Evolutionary conservation across 257 asterid species (phyloP).

Genomic region (Ehretia macrophylla): DNA sequence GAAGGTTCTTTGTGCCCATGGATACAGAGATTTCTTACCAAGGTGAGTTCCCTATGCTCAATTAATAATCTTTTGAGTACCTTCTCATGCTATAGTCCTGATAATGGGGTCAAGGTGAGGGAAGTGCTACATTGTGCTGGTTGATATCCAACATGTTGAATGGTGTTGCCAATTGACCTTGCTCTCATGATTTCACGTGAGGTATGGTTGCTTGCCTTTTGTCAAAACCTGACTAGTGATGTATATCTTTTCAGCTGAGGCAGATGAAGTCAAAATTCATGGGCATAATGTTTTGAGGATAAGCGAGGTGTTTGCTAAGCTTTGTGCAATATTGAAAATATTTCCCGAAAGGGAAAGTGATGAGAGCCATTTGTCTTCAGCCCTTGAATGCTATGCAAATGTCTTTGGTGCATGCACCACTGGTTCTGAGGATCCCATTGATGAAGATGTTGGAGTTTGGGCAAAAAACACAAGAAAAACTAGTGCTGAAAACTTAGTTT

Average conservation of each 20-base stretch:
- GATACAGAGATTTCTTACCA: conserved; percentile 50
- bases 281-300: conserved; percentile 70
- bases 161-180: conserved; percentile 3
- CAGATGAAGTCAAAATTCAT: conserved; percentile 37
- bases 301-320: conserved; percentile 58
- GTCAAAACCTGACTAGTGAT: conserved; percentile 16
- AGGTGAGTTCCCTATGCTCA: conserved; percentile 30
- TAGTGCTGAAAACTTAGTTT: conserved; percentile 43
- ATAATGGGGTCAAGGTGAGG: not conserved
- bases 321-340: conserved; percentile 51
- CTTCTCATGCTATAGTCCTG: not conserved
- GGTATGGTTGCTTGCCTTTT: conserved; percentile 8
- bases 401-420: conserved; percentile 35
- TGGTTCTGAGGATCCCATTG: conserved; percentile 28
- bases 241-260: conserved; percentile 35
- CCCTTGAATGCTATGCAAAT: conserved; percentile 38
- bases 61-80: conserved; percentile 4
- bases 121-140: not conserved
- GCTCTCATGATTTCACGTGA: not conserved
- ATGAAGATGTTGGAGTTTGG: conserved; percentile 45
- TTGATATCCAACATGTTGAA: not conserved
- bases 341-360: conserved; percentile 33
- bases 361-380: conserved; percentile 22
- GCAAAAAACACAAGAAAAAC: conserved; percentile 37
- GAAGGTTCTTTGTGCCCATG: conserved; percentile 43